Evolutionary conservation across 768 basidiomycete genomes (phyloP).

Genomic region (Dacryopinax primogenitus): DNA sequence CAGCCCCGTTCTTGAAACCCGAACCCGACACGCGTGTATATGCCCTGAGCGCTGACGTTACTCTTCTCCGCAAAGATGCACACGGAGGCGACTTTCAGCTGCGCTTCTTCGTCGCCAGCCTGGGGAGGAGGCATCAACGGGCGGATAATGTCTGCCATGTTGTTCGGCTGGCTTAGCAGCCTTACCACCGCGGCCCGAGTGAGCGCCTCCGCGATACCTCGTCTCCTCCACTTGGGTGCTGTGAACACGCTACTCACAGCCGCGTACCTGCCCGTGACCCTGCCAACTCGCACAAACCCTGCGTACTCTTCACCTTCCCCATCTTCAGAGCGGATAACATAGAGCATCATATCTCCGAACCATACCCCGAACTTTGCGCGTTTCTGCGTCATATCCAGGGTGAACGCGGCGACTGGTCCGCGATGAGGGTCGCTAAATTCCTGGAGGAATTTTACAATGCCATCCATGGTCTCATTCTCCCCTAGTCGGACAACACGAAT

Average conservation of each 20-base stretch:
- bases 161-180: background rate
- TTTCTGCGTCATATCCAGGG: background rate
- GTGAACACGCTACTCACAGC: background rate
- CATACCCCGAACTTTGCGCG: background rate
- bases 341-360: background rate
- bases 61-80: slow-evolving; percentile 9
- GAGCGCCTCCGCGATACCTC: background rate
- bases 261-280: background rate
- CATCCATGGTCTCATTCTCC: background rate
- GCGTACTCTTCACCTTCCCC: background rate
- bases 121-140: background rate
- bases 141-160: background rate
- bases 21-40: background rate
- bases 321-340: background rate
- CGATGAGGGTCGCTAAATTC: background rate
- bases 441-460: background rate
- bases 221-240: background rate
- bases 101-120: background rate
- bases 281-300: background rate
- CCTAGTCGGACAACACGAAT: background rate
- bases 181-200: background rate
- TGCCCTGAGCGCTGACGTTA: background rate
- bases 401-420: background rate
- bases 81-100: background rate
- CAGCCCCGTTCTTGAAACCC: background rate